These are phyloP conservation scores for Miscanthus lutarioriparius DNA, from an alignment of 176 grass and related monocot genomes.

Conservation along the genomic window DNA sequence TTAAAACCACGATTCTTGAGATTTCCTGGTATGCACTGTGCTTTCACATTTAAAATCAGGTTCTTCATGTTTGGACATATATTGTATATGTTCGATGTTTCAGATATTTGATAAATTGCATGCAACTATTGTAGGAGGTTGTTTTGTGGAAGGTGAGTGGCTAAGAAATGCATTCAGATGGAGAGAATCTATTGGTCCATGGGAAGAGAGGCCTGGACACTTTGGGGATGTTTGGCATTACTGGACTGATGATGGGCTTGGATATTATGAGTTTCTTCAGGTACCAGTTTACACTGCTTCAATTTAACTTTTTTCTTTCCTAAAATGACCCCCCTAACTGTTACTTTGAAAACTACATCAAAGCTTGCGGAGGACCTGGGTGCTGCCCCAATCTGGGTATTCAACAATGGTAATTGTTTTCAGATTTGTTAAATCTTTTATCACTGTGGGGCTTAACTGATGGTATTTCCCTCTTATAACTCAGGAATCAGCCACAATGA, in stretches of 20 bases:
- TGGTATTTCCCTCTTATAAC: conserved; percentile 29
- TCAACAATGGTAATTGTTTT: conserved; percentile 81
- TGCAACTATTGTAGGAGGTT: conserved; percentile 65
- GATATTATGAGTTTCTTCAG: conserved; percentile 95
- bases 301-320: neutral
- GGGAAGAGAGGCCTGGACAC: conserved; percentile 97
- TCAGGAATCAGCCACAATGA: conserved; percentile 81
- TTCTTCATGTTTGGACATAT: conserved; percentile 10
- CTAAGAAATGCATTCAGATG: conserved; percentile 96
- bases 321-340: neutral
- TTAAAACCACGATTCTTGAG: conserved; percentile 85
- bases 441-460: neutral
- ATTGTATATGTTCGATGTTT: neutral
- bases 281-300: conserved; percentile 41
- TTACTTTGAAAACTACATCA: conserved; percentile 23
- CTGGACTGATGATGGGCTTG: conserved; percentile 97
- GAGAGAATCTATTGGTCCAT: conserved; percentile 85
- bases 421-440: neutral
- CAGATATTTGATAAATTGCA: conserved; percentile 7
- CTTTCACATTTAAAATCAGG: conserved; percentile 12
- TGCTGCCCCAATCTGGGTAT: conserved; percentile 80
- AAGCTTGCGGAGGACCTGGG: conserved; percentile 86
- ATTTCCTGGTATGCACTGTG: conserved; percentile 72
- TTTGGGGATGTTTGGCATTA: conserved; percentile 99
- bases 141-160: conserved; percentile 89